These are phyloP conservation scores for Hypericum perforatum DNA, from an alignment of 345 rosid species.

Conservation along the genomic window DNA sequence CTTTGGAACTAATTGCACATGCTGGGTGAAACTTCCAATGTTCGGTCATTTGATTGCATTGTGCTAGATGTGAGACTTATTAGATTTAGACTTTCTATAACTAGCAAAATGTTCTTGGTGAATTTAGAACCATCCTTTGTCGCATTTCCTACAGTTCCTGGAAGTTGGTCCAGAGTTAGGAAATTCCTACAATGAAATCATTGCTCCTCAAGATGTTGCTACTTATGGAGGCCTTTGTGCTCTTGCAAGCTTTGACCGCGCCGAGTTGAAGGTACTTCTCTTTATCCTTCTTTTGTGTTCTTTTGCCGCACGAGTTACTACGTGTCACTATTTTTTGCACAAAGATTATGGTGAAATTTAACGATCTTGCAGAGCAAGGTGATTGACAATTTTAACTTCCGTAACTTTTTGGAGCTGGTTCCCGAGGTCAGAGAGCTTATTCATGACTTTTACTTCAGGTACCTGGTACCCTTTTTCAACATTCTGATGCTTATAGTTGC, in stretches of 20 bases:
- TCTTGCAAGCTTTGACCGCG: constrained; percentile 91
- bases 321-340: background rate
- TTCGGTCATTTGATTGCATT: no score
- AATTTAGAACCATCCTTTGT: no score
- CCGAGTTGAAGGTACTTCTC: constrained; percentile 72
- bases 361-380: constrained; percentile 56
- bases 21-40: no score
- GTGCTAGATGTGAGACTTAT: no score
- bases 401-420: constrained; percentile 88
- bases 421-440: constrained; percentile 99
- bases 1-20: no score
- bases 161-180: constrained; percentile 91
- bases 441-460: constrained; percentile 95
- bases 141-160: constrained; percentile 52
- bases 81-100: no score
- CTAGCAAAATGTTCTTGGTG: no score
- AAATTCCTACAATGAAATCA: constrained; percentile 70
- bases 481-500: background rate
- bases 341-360: no score
- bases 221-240: constrained; percentile 99
- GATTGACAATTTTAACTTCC: constrained; percentile 82
- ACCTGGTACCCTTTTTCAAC: background rate
- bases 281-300: background rate
- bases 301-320: background rate
- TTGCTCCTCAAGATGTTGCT: constrained; percentile 98